Evolutionary conservation across 2,329 filamentous ascomycete species (phyloP), one percentile per base, ranked within the genome.

Genomic region (Biscogniauxia marginata): DNA sequence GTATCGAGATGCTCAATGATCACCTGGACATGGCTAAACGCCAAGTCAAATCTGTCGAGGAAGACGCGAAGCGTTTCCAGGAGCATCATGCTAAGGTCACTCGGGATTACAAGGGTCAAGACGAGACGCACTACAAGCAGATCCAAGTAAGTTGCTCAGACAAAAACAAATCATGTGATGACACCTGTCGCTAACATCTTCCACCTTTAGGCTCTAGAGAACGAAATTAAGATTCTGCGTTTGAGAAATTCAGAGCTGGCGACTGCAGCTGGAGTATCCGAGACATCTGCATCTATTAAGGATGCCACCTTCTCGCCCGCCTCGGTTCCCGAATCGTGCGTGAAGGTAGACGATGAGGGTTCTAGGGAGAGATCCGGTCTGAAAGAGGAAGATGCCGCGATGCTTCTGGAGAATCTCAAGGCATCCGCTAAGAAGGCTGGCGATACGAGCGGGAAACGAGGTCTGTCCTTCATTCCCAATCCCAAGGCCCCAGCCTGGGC

Each of bases 131-230:
- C 8, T 57, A 49, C 34, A 49, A 60, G n/a, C 53, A 61, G 9
- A 56, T 70, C 21, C 56, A 62, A 30, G 69, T 70, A 64, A 59
- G 67, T 59, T 6, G 30, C 21, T 20, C 7, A n/a, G 11, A 2
- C 11, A 22, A 9, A 21, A 49, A 9, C 11, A 2, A 19, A 44
- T 44, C n/a, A 5, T 22, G 39, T 9, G 22, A 18, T 46, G 11
- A 48, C 63, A 61, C 61, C 34, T 23, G 24, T 7, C 8, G 7
- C 9, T 34, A 50, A 20, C 19, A 23, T n/a, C n/a, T n/a, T n/a
- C n/a, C n/a, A n/a, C n/a, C n/a, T n/a, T n/a, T 34, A 70, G 69
- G 49, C 49, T 11, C 62, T 70, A 2, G 58, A 68, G 50, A 46
- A 52, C 19, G 58, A 68, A 45, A 46, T 67, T 16, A 63, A 64